A percentile compares a stretch with the other conserved stretches of the same genome.
These are phyloP conservation scores for Setomelanomma holmii DNA, from an alignment of 2,329 filamentous ascomycete species.

Conservation along the genomic window DNA sequence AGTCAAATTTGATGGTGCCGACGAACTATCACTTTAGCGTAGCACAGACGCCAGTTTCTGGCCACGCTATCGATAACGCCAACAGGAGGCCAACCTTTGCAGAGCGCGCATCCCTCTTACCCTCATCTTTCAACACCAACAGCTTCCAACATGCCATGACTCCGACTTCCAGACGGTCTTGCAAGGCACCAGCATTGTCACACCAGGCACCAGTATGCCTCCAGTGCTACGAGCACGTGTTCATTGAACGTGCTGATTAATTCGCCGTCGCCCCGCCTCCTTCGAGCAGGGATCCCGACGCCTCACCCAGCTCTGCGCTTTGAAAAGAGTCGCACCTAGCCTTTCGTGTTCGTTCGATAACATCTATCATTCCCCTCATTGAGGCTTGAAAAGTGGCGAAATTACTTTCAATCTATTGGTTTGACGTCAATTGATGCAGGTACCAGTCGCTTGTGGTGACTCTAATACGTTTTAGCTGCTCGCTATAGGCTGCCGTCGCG, in stretches of 20 bases:
- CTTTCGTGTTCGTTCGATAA: background rate
- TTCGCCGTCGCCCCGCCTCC: constrained; percentile 2
- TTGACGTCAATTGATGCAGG: constrained; percentile 1
- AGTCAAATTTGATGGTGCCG: too few relatives aligned
- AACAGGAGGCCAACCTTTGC: too few relatives aligned
- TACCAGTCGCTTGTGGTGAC: constrained; percentile 3
- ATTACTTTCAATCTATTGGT: constrained; percentile 5
- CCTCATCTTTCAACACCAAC: too few relatives aligned
- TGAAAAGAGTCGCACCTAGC: background rate
- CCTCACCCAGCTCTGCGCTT: constrained; percentile 6
- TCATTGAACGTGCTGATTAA: constrained; percentile 2
- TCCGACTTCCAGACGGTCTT: too few relatives aligned
- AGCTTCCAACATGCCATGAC: too few relatives aligned
- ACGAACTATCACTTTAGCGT: too few relatives aligned
- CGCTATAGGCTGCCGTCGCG: constrained; percentile 12
- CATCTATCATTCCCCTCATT: background rate
- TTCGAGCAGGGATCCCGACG: constrained; percentile 7
- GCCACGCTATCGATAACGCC: too few relatives aligned
- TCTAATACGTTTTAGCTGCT: background rate
- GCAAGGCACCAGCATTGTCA: background rate
- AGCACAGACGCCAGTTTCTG: too few relatives aligned
- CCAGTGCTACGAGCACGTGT: background rate
- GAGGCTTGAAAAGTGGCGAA: background rate
- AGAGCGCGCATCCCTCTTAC: too few relatives aligned
- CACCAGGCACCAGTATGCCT: background rate